These are phyloP conservation scores for Actinomucor elegans DNA, from an alignment of 371 early-diverging fungal genomes.

Conservation along the genomic window DNA sequence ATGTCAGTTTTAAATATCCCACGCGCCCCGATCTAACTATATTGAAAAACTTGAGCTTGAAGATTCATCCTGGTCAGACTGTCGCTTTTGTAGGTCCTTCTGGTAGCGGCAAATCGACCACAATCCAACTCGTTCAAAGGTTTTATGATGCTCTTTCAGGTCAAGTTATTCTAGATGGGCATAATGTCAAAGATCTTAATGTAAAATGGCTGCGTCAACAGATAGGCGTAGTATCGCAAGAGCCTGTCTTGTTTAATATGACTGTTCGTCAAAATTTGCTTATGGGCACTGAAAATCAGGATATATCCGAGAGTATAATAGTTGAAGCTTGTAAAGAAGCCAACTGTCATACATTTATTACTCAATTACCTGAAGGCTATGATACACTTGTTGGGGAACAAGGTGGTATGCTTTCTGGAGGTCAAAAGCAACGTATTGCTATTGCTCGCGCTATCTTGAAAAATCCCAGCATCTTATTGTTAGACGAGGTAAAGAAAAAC, in stretches of 20 bases:
- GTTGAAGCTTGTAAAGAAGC: conserved; percentile 65
- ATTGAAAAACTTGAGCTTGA: conserved; percentile 55
- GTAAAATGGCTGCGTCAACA: conserved; percentile 58
- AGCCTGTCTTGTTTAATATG: conserved; percentile 73
- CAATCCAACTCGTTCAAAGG: conserved; percentile 63
- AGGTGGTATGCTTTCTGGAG: conserved; percentile 74
- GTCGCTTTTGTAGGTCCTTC: conserved; percentile 70
- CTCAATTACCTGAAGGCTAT: conserved; percentile 64
- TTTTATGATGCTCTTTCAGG: conserved; percentile 67
- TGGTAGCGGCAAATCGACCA: conserved; percentile 73
- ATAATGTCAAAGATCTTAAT: conserved; percentile 53
- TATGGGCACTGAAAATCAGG: conserved; percentile 48
- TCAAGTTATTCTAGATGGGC: conserved; percentile 57
- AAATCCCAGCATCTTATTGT: conserved; percentile 62
- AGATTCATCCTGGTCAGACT: conserved; percentile 60
- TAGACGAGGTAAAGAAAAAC: conserved; percentile 67
- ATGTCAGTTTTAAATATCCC: conserved; percentile 73
- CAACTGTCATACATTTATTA: conserved; percentile 71
- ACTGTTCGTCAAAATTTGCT: conserved; percentile 75
- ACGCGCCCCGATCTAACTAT: conserved; percentile 62
- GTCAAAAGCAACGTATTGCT: conserved; percentile 84
- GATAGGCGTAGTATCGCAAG: conserved; percentile 72
- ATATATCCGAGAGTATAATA: conserved; percentile 55
- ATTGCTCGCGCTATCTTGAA: conserved; percentile 74
- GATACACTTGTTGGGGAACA: conserved; percentile 63